Conservation (phyloP, 2,329 filamentous ascomycete genomes). For the Neofusicoccum sp. region DNA sequence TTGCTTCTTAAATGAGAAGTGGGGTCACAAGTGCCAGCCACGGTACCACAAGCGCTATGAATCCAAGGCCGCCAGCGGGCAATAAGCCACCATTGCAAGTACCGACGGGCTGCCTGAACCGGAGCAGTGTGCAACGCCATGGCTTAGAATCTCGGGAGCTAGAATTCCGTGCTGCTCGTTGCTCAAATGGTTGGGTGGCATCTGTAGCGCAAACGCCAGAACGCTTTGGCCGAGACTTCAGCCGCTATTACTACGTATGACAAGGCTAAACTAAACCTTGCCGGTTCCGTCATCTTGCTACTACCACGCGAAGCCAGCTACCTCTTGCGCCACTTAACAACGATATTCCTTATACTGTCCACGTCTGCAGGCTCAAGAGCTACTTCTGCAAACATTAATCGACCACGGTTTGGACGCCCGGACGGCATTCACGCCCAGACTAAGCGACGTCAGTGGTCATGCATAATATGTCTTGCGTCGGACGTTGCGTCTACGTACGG, state of each 20-base stretch:
- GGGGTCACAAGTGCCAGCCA: neutral
- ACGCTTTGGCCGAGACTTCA: neutral
- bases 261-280: neutral
- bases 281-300: neutral
- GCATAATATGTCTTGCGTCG: neutral
- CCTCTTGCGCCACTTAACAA: too few species aligned
- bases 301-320: too few species aligned
- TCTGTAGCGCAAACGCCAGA: neutral
- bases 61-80: constrained; percentile 9
- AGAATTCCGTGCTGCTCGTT: neutral
- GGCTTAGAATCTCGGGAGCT: neutral
- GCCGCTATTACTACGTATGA: too few species aligned
- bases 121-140: neutral
- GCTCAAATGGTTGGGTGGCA: neutral
- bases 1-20: too few species aligned
- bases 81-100: neutral
- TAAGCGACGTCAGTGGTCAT: too few species aligned
- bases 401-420: too few species aligned
- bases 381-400: neutral
- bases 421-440: too few species aligned
- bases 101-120: neutral
- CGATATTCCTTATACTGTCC: too few species aligned
- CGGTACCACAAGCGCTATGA: neutral
- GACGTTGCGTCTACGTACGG: neutral
- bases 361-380: neutral